Percentiles rank a stretch among this genome's conserved stretches.
Evolutionary conservation across 1,284 basidiomycete genomes (phyloP).

Genomic region (Trichosporon asahii): DNA sequence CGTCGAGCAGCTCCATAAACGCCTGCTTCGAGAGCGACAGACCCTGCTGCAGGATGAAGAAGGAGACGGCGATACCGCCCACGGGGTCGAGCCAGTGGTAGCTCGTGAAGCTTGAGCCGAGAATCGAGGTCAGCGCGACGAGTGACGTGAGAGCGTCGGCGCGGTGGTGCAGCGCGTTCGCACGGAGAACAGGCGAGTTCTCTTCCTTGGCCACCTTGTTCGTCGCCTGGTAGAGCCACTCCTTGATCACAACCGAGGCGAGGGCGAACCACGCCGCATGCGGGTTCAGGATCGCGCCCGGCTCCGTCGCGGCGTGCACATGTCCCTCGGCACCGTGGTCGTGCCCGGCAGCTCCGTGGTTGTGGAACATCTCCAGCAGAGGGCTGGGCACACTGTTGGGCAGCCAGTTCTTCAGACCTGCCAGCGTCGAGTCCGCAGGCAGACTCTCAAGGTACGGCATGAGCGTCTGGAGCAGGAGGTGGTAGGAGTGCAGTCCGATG

Average conservation of each 20-base stretch:
- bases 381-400: slow-evolving; percentile 49
- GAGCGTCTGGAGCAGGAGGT: slow-evolving; percentile 49
- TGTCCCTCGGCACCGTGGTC: slow-evolving; percentile 37
- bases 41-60: slow-evolving; percentile 87
- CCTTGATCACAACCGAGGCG: slow-evolving; percentile 75
- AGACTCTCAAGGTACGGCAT: slow-evolving; percentile 51
- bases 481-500: slow-evolving; percentile 89
- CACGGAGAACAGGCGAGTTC: slow-evolving; percentile 81
- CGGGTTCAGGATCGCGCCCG: slow-evolving; percentile 65
- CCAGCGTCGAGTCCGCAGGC: slow-evolving; percentile 43
- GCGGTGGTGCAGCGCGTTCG: slow-evolving; percentile 83
- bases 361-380: slow-evolving; percentile 51
- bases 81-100: slow-evolving; percentile 79
- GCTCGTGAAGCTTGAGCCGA: slow-evolving; percentile 78
- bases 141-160: slow-evolving; percentile 87
- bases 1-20: slow-evolving; percentile 79
- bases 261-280: slow-evolving; percentile 97
- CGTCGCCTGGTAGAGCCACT: slow-evolving; percentile 86
- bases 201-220: slow-evolving; percentile 85
- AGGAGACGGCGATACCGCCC: slow-evolving; percentile 84
- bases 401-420: slow-evolving; percentile 39
- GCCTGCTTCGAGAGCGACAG: slow-evolving; percentile 66
- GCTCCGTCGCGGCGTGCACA: slow-evolving; percentile 22
- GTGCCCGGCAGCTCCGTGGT: slow-evolving; percentile 55
- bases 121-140: slow-evolving; percentile 82